These are phyloP conservation scores for Micromonas pusilla DNA, from an alignment of 139 green algal genomes.

Conservation along the genomic window DNA sequence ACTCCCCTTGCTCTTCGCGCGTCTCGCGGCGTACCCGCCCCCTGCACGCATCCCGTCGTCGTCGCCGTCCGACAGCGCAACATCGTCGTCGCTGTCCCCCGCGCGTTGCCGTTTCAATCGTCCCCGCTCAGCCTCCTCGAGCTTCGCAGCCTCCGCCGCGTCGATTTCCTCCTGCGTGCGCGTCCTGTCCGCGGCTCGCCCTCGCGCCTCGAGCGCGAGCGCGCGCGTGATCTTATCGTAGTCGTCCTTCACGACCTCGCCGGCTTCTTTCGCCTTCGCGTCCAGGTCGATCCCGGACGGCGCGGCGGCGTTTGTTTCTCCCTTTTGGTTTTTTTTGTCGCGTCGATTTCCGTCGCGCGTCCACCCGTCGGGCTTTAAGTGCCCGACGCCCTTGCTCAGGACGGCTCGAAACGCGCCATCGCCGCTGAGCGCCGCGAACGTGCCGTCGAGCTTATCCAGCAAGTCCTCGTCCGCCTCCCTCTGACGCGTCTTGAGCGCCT, in stretches of 20 bases:
- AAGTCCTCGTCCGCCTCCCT: constrained; percentile 76
- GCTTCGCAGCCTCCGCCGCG: constrained; percentile 48
- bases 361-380: constrained; percentile 8
- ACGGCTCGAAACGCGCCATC: constrained; percentile 20
- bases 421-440: constrained; percentile 43
- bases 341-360: neutral
- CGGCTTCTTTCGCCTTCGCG: neutral
- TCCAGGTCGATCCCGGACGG: too few relatives aligned
- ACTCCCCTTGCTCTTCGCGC: neutral
- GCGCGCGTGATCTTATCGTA: constrained; percentile 35
- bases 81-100: neutral
- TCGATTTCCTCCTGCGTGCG: constrained; percentile 61
- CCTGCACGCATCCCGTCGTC: neutral
- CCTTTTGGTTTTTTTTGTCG: too few relatives aligned
- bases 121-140: constrained; percentile 64
- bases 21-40: constrained; percentile 8
- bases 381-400: constrained; percentile 19
- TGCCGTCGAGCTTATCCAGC: constrained; percentile 64
- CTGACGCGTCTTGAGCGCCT: constrained; percentile 64
- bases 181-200: constrained; percentile 29
- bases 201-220: constrained; percentile 37
- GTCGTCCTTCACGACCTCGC: constrained; percentile 23
- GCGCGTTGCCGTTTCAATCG: constrained; percentile 59
- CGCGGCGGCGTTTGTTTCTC: too few relatives aligned
- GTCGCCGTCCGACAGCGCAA: neutral